Base-by-base conservation (phyloP, 495 filamentous ascomycete genomes). In the Aspergillus incahuasiensis region DNA sequence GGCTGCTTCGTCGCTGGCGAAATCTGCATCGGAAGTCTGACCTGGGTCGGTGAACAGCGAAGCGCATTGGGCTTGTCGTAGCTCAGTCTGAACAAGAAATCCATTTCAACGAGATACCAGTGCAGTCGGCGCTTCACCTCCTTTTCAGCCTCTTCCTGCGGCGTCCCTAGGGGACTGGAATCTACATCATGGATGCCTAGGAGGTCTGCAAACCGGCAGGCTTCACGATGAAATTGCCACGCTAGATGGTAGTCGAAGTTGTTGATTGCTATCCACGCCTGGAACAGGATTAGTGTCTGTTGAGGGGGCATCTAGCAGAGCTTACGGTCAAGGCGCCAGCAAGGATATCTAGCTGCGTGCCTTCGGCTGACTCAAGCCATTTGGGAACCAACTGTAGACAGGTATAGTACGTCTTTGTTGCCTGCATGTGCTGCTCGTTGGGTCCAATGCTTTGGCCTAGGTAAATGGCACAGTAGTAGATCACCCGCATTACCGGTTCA, bases 231-330 rank as follows among this genome's bases (percentile, higher is more conserved):
- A n/a, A 56, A 49, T 9, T 41, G 18, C 54, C 54, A 56, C 15
- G 54, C 13, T 9, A 56, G 18, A 19, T 56, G 54, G 18, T 56
- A 56, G 45, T 56, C 54, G 16, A 56, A 56, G 25, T 49, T 56
- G 15, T 56, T 56, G 15, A 56, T 43, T 21, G 44, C 54, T 1
- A 40, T 6, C 54, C 54, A 56, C 20, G 54, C 22, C 53, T 55
- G 7, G 11, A 13, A 4, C 21, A n/a, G 19, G 50, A 28, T 39
- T 43, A n/a, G n/a, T 43, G 19, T 19, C 3, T 4, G 24, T 4
- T 19, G 21, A 13, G n/a, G 11, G 1, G 42, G 12, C 5, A 20
- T 35, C 13, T 35, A 35, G 3, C 4, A 16, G 11, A 9, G 7
- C 54, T 42, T 42, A 56, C 54, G 1, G 46, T 56, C 9, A 48